Percentiles rank a stretch among this genome's conserved stretches.
Evolutionary conservation across 352 stramenopile species (phyloP).

Genomic region (Phytophthora ohioensis): DNA sequence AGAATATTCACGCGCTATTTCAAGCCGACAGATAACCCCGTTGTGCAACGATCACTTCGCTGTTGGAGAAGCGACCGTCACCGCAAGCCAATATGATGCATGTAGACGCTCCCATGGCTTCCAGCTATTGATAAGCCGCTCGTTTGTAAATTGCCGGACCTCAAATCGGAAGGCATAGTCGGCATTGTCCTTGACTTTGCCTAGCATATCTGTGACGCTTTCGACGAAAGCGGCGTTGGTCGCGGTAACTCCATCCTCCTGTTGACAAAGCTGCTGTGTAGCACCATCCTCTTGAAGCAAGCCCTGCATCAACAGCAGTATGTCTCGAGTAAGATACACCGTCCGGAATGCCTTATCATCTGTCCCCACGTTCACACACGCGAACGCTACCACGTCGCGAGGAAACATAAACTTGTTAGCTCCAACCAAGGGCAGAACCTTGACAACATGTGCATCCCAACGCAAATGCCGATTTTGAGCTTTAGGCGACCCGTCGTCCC

Average conservation of each 20-base stretch:
- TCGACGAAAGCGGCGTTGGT: conserved; percentile 13
- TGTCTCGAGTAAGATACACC: conserved; percentile 51
- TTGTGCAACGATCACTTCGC: conserved; percentile 14
- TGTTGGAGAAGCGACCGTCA: conserved; percentile 21
- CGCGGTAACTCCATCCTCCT: conserved; percentile 4
- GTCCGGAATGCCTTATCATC: conserved; percentile 32
- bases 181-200: conserved; percentile 2
- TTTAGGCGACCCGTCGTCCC: not conserved
- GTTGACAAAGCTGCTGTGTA: not conserved
- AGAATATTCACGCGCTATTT: conserved; percentile 36
- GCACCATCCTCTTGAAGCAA: conserved; percentile 27
- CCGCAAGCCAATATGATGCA: conserved; percentile 53
- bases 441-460: conserved; percentile 48
- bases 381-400: conserved; percentile 44
- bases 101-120: conserved; percentile 64
- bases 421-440: conserved; percentile 39
- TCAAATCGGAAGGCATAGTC: conserved; percentile 41
- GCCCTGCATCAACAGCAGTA: conserved; percentile 30
- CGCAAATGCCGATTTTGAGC: conserved; percentile 26
- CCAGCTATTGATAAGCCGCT: conserved; percentile 67
- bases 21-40: conserved; percentile 15
- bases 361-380: conserved; percentile 39
- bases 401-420: conserved; percentile 32
- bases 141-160: conserved; percentile 51
- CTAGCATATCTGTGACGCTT: conserved; percentile 17